phyloP scores from a whole-genome alignment of 2,329 filamentous ascomycete species.

The Alternaria gaisen region DNA sequence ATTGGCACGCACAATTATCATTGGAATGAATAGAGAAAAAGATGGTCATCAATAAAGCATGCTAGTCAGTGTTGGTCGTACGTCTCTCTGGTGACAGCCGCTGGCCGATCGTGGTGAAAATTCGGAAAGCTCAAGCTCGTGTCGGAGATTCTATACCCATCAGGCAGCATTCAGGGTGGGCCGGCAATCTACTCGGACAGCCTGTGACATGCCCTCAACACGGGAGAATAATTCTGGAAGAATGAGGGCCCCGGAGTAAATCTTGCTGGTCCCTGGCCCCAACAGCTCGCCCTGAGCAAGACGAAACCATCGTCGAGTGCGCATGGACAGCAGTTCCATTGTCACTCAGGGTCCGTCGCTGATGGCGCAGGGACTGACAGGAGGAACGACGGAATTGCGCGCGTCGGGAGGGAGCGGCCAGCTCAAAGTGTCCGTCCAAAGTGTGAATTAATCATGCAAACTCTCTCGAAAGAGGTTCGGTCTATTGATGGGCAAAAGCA shows the following conservation, averaged over 20 bases:
- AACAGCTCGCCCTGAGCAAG: constrained; percentile 25
- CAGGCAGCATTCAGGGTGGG: constrained; percentile 31
- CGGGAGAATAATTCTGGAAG: constrained; percentile 47
- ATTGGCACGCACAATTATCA: constrained; percentile 1
- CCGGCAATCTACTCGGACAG: constrained; percentile 44
- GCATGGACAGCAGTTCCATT: constrained; percentile 17
- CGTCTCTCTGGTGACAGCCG: constrained; percentile 6
- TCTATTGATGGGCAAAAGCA: constrained; percentile 18
- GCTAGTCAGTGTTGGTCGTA: constrained; percentile 14
- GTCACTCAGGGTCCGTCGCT: constrained; percentile 17
- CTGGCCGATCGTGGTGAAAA: constrained; percentile 5
- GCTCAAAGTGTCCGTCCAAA: constrained; percentile 12
- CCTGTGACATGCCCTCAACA: constrained; percentile 29
- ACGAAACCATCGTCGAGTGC: constrained; percentile 19
- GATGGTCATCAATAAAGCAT: constrained; percentile 13
- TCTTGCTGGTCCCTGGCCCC: constrained; percentile 22
- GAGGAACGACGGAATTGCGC: constrained; percentile 22
- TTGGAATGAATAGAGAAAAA: constrained; percentile 1
- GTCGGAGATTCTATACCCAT: constrained; percentile 17
- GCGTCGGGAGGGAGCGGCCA: constrained; percentile 20
- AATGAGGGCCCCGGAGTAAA: constrained; percentile 31
- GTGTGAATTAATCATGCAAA: constrained; percentile 21
- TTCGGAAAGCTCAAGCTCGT: constrained; percentile 6
- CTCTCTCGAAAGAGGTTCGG: constrained; percentile 16
- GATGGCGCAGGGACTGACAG: constrained; percentile 25